A percentile compares a stretch with the other conserved stretches of the same genome.
These are phyloP conservation scores for Scenedesmus sp. DNA, from an alignment of 163 green algal species.

Conservation along the genomic window DNA sequence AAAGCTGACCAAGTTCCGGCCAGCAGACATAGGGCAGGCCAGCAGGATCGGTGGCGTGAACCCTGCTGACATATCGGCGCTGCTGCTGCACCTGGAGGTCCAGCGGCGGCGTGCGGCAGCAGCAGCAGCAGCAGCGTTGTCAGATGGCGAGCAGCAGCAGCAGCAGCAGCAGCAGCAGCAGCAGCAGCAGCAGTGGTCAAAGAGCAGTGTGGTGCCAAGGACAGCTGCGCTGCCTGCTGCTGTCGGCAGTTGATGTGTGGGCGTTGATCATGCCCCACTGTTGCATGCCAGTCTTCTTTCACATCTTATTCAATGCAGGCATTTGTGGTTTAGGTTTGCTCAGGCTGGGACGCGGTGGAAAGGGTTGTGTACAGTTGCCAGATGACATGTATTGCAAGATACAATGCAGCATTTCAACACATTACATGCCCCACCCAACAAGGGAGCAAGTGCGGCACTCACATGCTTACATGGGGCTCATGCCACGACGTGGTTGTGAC, in stretches of 20 bases:
- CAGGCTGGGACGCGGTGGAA: too few relatives aligned
- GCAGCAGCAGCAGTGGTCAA: background rate
- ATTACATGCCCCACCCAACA: too few relatives aligned
- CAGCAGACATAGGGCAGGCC: constrained; percentile 91
- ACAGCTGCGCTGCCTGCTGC: background rate
- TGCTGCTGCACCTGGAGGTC: constrained; percentile 94
- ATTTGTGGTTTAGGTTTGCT: too few relatives aligned
- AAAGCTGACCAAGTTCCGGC: constrained; percentile 91
- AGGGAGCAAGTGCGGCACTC: too few relatives aligned
- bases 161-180: background rate
- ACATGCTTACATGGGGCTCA: too few relatives aligned
- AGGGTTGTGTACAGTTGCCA: too few relatives aligned
- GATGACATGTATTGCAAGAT: too few relatives aligned
- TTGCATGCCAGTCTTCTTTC: too few relatives aligned
- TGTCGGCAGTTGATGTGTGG: background rate
- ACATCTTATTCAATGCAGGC: too few relatives aligned
- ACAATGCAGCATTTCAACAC: too few relatives aligned
- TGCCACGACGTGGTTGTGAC: too few relatives aligned
- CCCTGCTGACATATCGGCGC: constrained; percentile 91
- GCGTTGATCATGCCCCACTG: too few relatives aligned
- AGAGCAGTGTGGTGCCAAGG: background rate
- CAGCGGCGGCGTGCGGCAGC: constrained; percentile 53
- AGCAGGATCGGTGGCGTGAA: constrained; percentile 93
- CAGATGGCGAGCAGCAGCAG: background rate
- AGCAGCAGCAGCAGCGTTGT: background rate